A percentile compares a stretch with the other conserved stretches of the same genome.
Evolutionary conservation across 1,139 yeast species (phyloP).

Genomic region (Candida anutae): DNA sequence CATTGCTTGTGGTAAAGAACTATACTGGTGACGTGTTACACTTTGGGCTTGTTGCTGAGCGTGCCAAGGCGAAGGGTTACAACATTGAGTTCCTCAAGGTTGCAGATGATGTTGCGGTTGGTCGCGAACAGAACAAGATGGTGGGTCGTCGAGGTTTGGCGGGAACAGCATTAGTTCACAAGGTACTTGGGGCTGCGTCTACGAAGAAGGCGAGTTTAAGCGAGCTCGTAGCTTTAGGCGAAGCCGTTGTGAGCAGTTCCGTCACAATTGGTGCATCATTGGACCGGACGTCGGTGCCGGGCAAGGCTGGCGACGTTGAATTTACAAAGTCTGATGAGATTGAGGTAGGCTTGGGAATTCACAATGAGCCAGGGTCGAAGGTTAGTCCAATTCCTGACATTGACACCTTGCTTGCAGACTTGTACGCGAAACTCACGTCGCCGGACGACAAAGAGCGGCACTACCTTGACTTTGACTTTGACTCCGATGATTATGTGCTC

Average conservation of each 20-base stretch:
- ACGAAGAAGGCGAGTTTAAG: slow-evolving; percentile 27
- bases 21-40: slow-evolving; percentile 92
- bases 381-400: slow-evolving; percentile 66
- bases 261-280: slow-evolving; percentile 88
- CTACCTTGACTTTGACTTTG: slow-evolving; percentile 52
- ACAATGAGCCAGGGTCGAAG: slow-evolving; percentile 85
- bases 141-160: slow-evolving; percentile 94
- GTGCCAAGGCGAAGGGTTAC: slow-evolving; percentile 72
- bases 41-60: slow-evolving; percentile 84
- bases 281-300: slow-evolving; percentile 88
- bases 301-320: slow-evolving; percentile 44
- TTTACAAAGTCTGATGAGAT: slow-evolving; percentile 47
- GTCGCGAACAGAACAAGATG: slow-evolving; percentile 74
- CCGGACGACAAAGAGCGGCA: slow-evolving; percentile 58
- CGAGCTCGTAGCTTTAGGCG: slow-evolving; percentile 52
- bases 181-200: slow-evolving; percentile 63
- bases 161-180: slow-evolving; percentile 83
- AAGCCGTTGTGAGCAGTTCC: slow-evolving; percentile 50
- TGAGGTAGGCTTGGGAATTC: slow-evolving; percentile 94
- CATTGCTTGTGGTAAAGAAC: slow-evolving; percentile 73
- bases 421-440: slow-evolving; percentile 47
- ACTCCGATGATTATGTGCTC: slow-evolving; percentile 58
- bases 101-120: slow-evolving; percentile 91
- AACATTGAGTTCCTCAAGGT: slow-evolving; percentile 66
- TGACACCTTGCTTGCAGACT: slow-evolving; percentile 44